Evolutionary conservation across 164 flowering plant genomes (phyloP), one percentile per base, ranked within the genome.

Genomic region (Sedum album): DNA sequence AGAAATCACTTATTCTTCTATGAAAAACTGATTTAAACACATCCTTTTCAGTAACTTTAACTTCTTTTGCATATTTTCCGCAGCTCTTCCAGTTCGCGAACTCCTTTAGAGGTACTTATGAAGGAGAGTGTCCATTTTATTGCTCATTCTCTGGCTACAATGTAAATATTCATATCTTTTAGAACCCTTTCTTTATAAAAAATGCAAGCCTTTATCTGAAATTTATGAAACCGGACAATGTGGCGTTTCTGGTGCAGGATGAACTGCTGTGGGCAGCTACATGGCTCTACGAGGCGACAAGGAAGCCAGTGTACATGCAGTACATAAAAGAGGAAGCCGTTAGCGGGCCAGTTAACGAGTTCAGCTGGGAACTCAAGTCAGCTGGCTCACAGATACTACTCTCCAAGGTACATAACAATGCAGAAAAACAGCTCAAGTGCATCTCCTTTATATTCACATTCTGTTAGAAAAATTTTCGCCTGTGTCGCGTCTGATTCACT

Each of bases 261-360:
- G 98, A 94, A 85, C 80, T 94, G 15, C 64, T 89, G 70, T 91
- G 98, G 97, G 97, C 95, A 49, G 97, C 98, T 69, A 73, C 98
- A 69, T 94, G 98, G 98, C 73, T 94, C 20, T 86, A 84, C 81
- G 73, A 55, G n/a, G 93, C 97, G 17, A 84, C 91, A 5, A 78
- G n/a, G 65, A 85, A 63, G 69, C 73, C 82, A 2, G 14, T 55
- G 4, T 93, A 88, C 65, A 46, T 83, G 25, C 39, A 79, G 38
- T 89, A 77, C 74, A 76, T 93, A 4, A 67, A 76, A 65, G 90
- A 88, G 53, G 89, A 93, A 60, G 67, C 92, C 63, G 82, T 83
- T 30, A 83, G 76, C 72, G 87, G 82, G 8, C 61, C 55, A 36
- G 95, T 89, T 0, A 74, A 83, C 25, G 97, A 93, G 76, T 93